phyloP scores from a whole-genome alignment of 2,329 filamentous ascomycete species.

The Penicillium sp. region DNA sequence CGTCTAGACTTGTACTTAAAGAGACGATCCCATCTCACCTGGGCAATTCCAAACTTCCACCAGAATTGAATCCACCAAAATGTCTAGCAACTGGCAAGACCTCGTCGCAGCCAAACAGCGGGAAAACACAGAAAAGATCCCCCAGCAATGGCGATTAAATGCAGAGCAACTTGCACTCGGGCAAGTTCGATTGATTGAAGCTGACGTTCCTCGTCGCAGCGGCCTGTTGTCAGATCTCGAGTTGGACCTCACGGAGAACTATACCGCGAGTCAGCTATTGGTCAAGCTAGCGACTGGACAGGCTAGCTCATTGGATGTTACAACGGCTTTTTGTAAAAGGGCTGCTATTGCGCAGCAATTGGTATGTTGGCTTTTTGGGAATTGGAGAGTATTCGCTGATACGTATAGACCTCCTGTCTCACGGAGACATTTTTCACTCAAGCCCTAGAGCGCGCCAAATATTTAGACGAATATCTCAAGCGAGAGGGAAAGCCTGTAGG shows the following conservation, averaged over 20 bases:
- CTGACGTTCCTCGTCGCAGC: slow-evolving; percentile 29
- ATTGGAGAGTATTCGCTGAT: background rate
- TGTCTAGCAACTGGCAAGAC: slow-evolving; percentile 22
- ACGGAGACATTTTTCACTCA: slow-evolving; percentile 42
- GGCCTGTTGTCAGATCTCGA: slow-evolving; percentile 51
- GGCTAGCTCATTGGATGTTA: slow-evolving; percentile 24
- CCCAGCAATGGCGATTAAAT: slow-evolving; percentile 35
- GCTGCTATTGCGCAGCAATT: slow-evolving; percentile 43
- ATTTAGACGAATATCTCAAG: slow-evolving; percentile 38
- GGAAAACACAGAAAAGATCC: slow-evolving; percentile 34
- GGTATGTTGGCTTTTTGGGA: slow-evolving; percentile 10
- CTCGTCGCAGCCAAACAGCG: slow-evolving; percentile 29
- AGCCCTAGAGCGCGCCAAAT: slow-evolving; percentile 39
- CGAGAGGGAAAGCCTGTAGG: slow-evolving; percentile 33
- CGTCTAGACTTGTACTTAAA: background rate
- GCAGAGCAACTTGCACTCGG: slow-evolving; percentile 5
- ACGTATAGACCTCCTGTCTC: slow-evolving; percentile 32
- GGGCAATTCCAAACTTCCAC: no score
- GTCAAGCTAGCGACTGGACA: slow-evolving; percentile 20
- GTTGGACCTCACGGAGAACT: slow-evolving; percentile 48
- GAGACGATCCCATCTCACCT: background rate
- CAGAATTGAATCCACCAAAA: background rate
- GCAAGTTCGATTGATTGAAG: slow-evolving; percentile 19
- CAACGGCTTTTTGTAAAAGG: slow-evolving; percentile 42
- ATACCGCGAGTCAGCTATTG: slow-evolving; percentile 22